Evolutionary conservation across 805 yeast species (phyloP).

Genomic region (Cyberlindnera maritima): DNA sequence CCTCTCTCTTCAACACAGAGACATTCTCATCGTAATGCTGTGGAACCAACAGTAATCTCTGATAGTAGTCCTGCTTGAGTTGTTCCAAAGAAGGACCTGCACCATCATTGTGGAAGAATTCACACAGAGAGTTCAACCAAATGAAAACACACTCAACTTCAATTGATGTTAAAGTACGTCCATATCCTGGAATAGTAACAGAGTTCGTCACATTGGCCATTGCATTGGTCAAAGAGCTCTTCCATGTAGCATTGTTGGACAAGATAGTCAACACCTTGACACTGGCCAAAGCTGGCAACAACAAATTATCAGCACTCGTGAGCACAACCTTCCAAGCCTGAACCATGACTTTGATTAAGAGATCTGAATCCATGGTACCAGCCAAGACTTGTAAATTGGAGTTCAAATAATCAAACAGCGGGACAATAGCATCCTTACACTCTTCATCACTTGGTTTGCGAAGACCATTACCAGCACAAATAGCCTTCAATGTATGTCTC

Average conservation of each 20-base stretch:
- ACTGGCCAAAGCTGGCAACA: slow-evolving; percentile 68
- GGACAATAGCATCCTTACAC: slow-evolving; percentile 64
- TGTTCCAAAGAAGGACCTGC: slow-evolving; percentile 73
- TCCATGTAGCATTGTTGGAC: slow-evolving; percentile 37
- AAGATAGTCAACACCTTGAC: slow-evolving; percentile 28
- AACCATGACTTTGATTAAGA: slow-evolving; percentile 63
- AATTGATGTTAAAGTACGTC: slow-evolving; percentile 49
- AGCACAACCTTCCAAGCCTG: slow-evolving; percentile 81
- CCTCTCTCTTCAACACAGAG: slow-evolving; percentile 49
- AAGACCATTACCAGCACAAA: slow-evolving; percentile 51
- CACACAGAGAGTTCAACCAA: slow-evolving; percentile 70
- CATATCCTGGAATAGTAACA: slow-evolving; percentile 42
- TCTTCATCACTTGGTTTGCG: slow-evolving; percentile 42
- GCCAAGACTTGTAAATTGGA: slow-evolving; percentile 66
- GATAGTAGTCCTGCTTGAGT: slow-evolving; percentile 61
- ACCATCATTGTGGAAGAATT: slow-evolving; percentile 78
- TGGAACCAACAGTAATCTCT: slow-evolving; percentile 60
- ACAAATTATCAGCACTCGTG: slow-evolving; percentile 61
- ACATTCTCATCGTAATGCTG: slow-evolving; percentile 57
- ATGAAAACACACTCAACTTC: slow-evolving; percentile 68
- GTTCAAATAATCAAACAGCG: slow-evolving; percentile 72
- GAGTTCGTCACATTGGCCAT: slow-evolving; percentile 46
- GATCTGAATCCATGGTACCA: slow-evolving; percentile 49
- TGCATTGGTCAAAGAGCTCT: slow-evolving; percentile 42
- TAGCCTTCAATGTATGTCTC: slow-evolving; percentile 49